These are phyloP conservation scores for Cladophialophora carrionii DNA, from an alignment of 2,329 filamentous ascomycete species.

Conservation along the genomic window DNA sequence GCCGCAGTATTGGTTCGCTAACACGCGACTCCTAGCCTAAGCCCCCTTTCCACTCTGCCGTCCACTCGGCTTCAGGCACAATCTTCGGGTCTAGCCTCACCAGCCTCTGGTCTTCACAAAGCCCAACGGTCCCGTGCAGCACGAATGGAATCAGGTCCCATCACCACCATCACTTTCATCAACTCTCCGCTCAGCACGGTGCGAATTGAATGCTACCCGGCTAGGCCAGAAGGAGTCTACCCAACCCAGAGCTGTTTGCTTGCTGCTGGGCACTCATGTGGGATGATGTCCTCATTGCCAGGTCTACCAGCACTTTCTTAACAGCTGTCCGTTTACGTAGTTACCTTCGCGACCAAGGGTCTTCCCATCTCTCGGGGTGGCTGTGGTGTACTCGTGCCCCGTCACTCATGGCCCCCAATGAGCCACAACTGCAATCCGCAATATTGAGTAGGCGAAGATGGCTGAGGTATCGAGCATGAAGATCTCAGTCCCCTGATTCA, in stretches of 20 bases:
- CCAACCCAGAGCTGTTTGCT: background rate
- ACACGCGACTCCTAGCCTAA: conserved; percentile 8
- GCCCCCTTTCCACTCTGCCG: background rate
- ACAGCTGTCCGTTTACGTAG: background rate
- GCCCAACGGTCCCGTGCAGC: conserved; percentile 9
- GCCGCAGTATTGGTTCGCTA: conserved; percentile 17
- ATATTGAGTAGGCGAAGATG: background rate
- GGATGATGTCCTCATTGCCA: background rate
- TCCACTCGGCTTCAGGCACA: conserved; percentile 12
- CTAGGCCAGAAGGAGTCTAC: background rate
- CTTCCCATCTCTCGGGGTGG: background rate
- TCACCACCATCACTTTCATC: conserved; percentile 5
- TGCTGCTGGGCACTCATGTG: background rate
- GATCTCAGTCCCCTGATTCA: background rate
- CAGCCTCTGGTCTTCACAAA: background rate
- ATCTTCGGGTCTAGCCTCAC: conserved; percentile 14
- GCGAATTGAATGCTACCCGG: conserved; percentile 7
- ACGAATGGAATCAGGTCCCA: conserved; percentile 1
- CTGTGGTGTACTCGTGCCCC: background rate
- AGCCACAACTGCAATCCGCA: background rate
- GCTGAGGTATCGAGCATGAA: background rate
- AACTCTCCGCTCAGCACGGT: background rate
- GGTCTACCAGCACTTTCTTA: background rate
- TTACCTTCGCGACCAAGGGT: background rate
- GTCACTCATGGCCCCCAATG: background rate